phyloP scores from a whole-genome alignment of 2,329 filamentous ascomycete genomes.

The Curvularia lunata region DNA sequence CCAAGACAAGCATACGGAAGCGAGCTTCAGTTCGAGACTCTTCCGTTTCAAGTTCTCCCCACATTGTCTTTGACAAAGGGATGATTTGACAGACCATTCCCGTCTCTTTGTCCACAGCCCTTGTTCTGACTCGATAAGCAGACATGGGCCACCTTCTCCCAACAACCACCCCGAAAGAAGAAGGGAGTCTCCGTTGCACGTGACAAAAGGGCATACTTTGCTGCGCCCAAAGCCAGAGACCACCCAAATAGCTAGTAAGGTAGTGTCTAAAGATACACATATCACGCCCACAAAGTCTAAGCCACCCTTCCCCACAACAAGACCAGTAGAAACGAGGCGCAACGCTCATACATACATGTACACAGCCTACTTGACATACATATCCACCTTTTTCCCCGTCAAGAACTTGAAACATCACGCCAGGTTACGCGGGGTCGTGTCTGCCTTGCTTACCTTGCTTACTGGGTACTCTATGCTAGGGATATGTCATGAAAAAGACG shows the following conservation, averaged over 20 bases:
- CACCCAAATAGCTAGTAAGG: neutral
- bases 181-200: too few species aligned
- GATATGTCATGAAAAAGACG: too few species aligned
- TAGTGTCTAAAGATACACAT: neutral
- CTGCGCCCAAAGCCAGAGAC: neutral
- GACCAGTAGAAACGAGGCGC: neutral
- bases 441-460: neutral
- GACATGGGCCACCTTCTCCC: neutral
- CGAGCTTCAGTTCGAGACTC: neutral
- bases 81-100: neutral
- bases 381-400: neutral
- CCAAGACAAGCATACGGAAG: slow-evolving; percentile 1
- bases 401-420: neutral
- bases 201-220: neutral
- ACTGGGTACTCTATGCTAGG: too few species aligned
- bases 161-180: neutral
- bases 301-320: neutral
- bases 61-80: too few species aligned
- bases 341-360: neutral
- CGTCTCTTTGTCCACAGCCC: neutral
- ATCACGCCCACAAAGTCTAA: neutral
- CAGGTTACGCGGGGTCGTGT: neutral
- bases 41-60: neutral
- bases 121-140: neutral
- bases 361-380: neutral